These are phyloP conservation scores for Sporothrix variecibatus DNA, from an alignment of 2,329 filamentous ascomycete species.

Conservation along the genomic window DNA sequence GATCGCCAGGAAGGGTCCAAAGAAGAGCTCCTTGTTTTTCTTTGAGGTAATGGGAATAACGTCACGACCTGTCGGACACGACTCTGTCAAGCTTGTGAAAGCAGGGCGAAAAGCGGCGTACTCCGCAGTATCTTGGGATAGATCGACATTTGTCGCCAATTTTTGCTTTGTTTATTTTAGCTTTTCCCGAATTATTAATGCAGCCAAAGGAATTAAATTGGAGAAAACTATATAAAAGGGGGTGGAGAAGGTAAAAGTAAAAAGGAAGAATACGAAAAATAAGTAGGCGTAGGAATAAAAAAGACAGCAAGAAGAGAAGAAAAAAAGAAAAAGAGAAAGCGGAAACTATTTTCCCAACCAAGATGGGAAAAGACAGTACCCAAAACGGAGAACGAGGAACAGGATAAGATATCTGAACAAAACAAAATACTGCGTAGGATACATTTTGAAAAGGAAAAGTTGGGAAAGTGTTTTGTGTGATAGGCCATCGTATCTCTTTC, in stretches of 20 bases:
- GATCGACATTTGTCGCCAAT: no score
- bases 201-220: constrained; percentile 7
- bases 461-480: not conserved
- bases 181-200: no score
- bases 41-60: not conserved
- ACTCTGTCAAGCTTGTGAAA: no score
- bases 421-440: not conserved
- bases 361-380: not conserved
- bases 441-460: not conserved
- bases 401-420: no score
- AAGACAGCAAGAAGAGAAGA: not conserved
- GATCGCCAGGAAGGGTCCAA: no score
- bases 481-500: not conserved
- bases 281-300: not conserved
- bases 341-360: not conserved
- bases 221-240: not conserved
- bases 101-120: no score
- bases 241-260: not conserved
- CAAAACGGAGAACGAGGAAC: not conserved
- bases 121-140: not conserved
- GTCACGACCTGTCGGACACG: no score
- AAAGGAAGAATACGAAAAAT: not conserved
- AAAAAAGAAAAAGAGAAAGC: not conserved
- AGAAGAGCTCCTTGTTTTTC: no score
- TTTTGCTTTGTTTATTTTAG: not conserved